Base-by-base conservation (phyloP, 2,329 filamentous ascomycete species). In the Phaeophleospora eucalypticola region DNA sequence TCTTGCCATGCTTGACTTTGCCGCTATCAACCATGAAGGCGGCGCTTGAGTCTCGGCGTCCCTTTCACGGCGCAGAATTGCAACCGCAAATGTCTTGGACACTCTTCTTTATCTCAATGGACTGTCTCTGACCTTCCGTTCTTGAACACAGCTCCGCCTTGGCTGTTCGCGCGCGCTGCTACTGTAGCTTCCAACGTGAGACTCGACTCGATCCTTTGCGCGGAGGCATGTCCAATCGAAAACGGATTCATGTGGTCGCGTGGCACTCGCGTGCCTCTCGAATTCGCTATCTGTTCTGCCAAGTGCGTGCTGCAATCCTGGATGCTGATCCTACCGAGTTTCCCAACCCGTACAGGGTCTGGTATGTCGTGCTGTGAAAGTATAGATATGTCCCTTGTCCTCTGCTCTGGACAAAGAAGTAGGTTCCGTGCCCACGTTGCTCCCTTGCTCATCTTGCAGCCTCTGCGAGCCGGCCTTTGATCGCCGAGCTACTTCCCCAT, bases 121-220 rank as follows among this genome's bases (percentile, higher is more conserved):
- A 2, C 40, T 40, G 32, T 39, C 41, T 40, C 35, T 32, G 43
- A 48, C 54, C 54, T 56, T 48, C 54, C 51, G 38, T 46, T 54
- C 46, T 41, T 48, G 52, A 51, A 33, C 15, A 43, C 36, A 44
- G 27, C 37, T 43, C 54, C 54, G 51, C 44, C 54, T 56, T 56
- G 54, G 51, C 51, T 29, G 38, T 29, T n/a, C 32, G 51, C 54
- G 42, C 36, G 47, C 52, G 51, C 43, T 46, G 27, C 45, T 35
- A 36, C 36, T 38, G 41, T 39, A 33, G 24, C 36, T n/a, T 36
- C 36, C 6, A 16, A 37, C 36, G 4, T 4, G 19, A 19, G 14
- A 16, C 15, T 18, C 15, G 16, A 37, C 16, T 37, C 12, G 36
- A 37, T 17, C 9, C 36, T 18, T 16, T 19, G 19, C 15, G 36